Conservation (phyloP, 176 grass and related monocot genomes). For the Eleusine coracana region DNA sequence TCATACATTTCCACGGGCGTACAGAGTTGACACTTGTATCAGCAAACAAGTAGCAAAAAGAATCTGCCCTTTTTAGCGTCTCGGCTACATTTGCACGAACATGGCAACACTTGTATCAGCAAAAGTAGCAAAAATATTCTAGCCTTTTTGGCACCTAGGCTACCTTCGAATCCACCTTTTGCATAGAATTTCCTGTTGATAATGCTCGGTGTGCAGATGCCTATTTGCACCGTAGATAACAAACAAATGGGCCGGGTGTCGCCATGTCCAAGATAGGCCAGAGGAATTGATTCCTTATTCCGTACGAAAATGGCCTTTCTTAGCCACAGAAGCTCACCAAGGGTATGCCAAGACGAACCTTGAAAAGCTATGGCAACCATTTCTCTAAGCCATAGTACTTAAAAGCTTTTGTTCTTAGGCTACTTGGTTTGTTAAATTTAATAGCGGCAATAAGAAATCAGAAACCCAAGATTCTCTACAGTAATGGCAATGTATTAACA, state of each 20-base stretch:
- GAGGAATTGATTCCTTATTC: conserved; percentile 2
- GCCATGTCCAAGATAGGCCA: background rate
- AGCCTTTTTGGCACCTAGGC: background rate
- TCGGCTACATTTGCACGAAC: background rate
- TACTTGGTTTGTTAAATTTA: background rate
- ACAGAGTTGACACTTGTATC: background rate
- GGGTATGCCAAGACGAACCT: background rate
- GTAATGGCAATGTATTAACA: too few relatives aligned
- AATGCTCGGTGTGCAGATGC: background rate
- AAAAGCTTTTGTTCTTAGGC: background rate
- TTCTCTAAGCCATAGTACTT: background rate
- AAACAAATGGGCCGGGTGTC: background rate
- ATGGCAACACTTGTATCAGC: too few relatives aligned
- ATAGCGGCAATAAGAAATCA: background rate
- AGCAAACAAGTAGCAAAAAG: background rate
- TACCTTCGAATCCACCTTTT: conserved; percentile 18
- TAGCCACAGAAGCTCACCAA: background rate
- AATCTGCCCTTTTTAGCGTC: background rate
- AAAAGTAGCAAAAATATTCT: background rate
- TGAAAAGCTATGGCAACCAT: background rate
- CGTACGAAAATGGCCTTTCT: background rate
- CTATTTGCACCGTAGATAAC: background rate
- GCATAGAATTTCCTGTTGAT: background rate
- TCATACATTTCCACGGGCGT: background rate
- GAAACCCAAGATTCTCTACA: background rate